Evolutionary conservation across 306 rosid species (phyloP).

Genomic region (Senna siamea): DNA sequence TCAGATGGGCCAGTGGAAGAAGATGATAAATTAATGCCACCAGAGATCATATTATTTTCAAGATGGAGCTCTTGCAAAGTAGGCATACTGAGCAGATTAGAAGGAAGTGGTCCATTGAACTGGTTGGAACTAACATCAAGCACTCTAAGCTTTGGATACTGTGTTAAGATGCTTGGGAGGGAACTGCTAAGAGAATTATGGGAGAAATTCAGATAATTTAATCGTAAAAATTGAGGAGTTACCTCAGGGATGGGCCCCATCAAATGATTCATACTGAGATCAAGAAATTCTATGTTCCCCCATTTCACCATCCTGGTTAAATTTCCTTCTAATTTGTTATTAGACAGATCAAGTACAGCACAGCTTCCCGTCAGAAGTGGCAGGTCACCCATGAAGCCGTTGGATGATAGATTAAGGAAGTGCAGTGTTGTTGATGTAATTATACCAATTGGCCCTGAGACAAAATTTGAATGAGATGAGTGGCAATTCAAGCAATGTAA

Average conservation of each 20-base stretch:
- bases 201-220: conserved; percentile 79
- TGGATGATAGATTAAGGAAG: conserved; percentile 76
- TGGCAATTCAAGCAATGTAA: conserved; percentile 5
- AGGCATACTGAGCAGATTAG: conserved; percentile 64
- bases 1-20: conserved; percentile 59
- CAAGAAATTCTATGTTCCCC: conserved; percentile 91
- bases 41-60: conserved; percentile 68
- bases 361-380: conserved; percentile 94
- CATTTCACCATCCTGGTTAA: conserved; percentile 78
- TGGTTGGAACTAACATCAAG: conserved; percentile 91
- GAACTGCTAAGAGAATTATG: conserved; percentile 65
- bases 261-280: conserved; percentile 83
- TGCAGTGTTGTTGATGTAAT: conserved; percentile 75
- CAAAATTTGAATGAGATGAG: conserved; percentile 44
- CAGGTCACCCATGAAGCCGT: conserved; percentile 73
- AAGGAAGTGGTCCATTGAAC: conserved; percentile 62
- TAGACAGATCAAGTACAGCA: conserved; percentile 87
- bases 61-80: conserved; percentile 88
- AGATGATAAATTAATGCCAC: conserved; percentile 66
- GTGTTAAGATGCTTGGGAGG: conserved; percentile 69
- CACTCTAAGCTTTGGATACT: conserved; percentile 81
- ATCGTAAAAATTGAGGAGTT: conserved; percentile 83
- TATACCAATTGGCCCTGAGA: conserved; percentile 76
- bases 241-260: conserved; percentile 76
- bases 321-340: conserved; percentile 81